These are phyloP conservation scores for Globisporangium apiculatum DNA, from an alignment of 352 stramenopile genomes.

Conservation along the genomic window DNA sequence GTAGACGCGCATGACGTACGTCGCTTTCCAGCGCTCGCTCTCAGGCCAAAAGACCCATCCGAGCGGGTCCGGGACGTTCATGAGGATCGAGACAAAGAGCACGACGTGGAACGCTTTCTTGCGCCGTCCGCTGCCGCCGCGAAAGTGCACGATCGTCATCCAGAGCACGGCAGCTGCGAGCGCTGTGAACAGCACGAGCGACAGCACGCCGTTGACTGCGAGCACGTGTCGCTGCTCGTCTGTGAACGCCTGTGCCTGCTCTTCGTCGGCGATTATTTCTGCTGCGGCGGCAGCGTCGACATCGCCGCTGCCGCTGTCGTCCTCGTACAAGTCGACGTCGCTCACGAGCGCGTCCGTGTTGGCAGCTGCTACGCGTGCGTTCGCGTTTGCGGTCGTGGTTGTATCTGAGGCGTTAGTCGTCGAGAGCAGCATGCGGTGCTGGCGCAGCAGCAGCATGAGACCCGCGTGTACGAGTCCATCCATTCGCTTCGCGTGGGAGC, in stretches of 20 bases:
- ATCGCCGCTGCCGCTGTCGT: neutral
- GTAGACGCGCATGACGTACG: slow-evolving; percentile 63
- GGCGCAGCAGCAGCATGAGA: slow-evolving; percentile 12
- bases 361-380: slow-evolving; percentile 5
- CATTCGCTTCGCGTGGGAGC: slow-evolving; percentile 8
- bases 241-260: slow-evolving; percentile 15
- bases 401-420: slow-evolving; percentile 3
- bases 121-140: slow-evolving; percentile 31
- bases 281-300: neutral
- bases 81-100: slow-evolving; percentile 50
- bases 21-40: slow-evolving; percentile 52
- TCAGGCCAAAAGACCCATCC: slow-evolving; percentile 53
- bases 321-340: neutral
- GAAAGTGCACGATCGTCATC: slow-evolving; percentile 57
- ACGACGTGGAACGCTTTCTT: slow-evolving; percentile 75
- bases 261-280: neutral
- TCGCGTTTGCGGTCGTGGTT: neutral
- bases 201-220: slow-evolving; percentile 50
- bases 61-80: slow-evolving; percentile 60
- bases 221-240: slow-evolving; percentile 36
- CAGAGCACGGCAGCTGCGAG: slow-evolving; percentile 54
- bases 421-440: slow-evolving; percentile 7
- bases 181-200: slow-evolving; percentile 50
- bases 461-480: slow-evolving; percentile 11
- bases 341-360: slow-evolving; percentile 2